Evolutionary conservation across 2,329 filamentous ascomycete species (phyloP), one percentile per base, ranked within the genome.

Genomic region (Lojkania enalia): DNA sequence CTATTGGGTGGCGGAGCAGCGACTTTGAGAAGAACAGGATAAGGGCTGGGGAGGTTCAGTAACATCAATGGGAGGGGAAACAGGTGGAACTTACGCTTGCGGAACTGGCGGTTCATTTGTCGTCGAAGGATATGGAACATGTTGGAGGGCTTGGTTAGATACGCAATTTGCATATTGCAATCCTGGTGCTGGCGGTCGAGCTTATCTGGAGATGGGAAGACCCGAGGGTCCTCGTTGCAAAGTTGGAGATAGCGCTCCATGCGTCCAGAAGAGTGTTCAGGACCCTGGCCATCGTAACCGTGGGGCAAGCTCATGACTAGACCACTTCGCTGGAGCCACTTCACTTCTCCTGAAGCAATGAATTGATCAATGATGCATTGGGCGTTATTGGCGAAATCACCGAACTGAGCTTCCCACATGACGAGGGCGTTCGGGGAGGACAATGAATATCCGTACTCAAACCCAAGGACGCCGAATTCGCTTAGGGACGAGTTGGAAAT

Each of bases 291-390:
- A 70, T 99, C 94, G 71, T 97, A 99, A 61, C 94, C 94, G 75
- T 99, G 94, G 42, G 94, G 94, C 45, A 99, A 81, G 51, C 90
- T 96, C 82, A 97, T 87, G 60, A 99, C 90, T 39, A 99, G 84
- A 65, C 94, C 94, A 42, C 91, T 96, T 73, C 94, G 87, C 78
- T 99, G 94, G 75, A 97, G 87, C 94, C 94, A 99, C 78, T 99
- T 99, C 55, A 88, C 86, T 76, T 99, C 94, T 68, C 94, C 94
- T 51, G 94, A 96, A 39, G 94, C 92, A 61, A 99, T 86, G 76
- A 99, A 99, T 75, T 99, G 94, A 72, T 99, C 94, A 66, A 99
- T 95, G 73, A 99, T 95, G 71, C 90, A 95, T 76, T 99, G 94
- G 32, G 94, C 92, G 67, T 96, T 99, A 82, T 99, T 99, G 80